Percentiles rank a stretch among this genome's conserved stretches.
These are phyloP conservation scores for Calonectria pseudoreteaudii DNA, from an alignment of 2,329 filamentous ascomycete species.

Conservation along the genomic window DNA sequence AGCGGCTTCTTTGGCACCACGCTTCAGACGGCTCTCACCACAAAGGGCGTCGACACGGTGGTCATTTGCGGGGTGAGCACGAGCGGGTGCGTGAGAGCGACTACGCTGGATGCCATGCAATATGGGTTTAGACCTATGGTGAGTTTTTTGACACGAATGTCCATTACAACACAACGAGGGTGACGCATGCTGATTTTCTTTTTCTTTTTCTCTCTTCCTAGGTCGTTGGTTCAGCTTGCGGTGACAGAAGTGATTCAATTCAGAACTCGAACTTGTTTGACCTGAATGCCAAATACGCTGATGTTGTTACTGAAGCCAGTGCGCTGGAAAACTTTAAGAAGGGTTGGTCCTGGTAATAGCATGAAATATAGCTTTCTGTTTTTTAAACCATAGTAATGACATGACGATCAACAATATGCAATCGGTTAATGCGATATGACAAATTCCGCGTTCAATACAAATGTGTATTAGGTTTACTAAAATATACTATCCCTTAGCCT, in stretches of 20 bases:
- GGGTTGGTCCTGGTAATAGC: conserved; percentile 47
- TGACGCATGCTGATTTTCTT: not conserved
- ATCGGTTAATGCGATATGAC: not conserved
- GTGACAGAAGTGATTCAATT: conserved; percentile 57
- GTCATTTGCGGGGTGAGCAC: conserved; percentile 62
- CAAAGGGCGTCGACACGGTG: conserved; percentile 55
- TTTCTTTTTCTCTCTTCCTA: conserved; percentile 17
- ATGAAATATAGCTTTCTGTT: not conserved
- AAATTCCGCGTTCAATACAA: not conserved
- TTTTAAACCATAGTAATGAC: not conserved
- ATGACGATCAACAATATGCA: not conserved
- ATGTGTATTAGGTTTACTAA: not conserved
- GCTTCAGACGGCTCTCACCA: conserved; percentile 52
- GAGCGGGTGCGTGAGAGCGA: conserved; percentile 59
- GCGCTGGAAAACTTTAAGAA: conserved; percentile 51
- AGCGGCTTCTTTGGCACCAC: conserved; percentile 56
- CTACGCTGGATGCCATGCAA: conserved; percentile 57
- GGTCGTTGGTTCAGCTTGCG: conserved; percentile 58
- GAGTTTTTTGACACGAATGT: conserved; percentile 18
- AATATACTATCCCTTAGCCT: not conserved
- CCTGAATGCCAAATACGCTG: conserved; percentile 59
- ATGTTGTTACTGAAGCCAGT: conserved; percentile 56
- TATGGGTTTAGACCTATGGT: conserved; percentile 58
- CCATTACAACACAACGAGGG: too few species aligned
- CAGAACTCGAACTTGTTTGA: conserved; percentile 59